Base-by-base conservation (phyloP, 768 basidiomycete species). In the Phlegmacium glaucopus region DNA sequence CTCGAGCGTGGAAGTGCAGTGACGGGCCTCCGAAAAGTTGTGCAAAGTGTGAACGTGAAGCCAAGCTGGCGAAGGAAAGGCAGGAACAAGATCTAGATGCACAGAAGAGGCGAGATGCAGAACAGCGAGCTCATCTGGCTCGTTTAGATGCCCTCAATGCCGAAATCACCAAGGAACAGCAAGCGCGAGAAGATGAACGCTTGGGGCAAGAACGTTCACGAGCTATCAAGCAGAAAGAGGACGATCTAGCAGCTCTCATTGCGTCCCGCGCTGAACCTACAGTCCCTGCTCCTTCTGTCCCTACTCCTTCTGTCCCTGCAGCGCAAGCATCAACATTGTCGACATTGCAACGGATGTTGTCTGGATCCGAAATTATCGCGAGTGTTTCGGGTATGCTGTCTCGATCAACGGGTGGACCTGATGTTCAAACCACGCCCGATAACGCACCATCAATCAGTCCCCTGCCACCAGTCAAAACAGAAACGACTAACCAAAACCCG, bases 71-170 rank as follows among this genome's bases (percentile, higher is more conserved):
- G 0, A 74, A 75, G 47, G 62, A 70, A 48, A 73, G 72, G 48
- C 67, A 62, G 13, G 45, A 65, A 42, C 47, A 65, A 25, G 76
- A 77, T 5, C 67, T 74, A 28, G 63, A 63, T 18, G 63, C 65
- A 9, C 65, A 82, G 58, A 57, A 69, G 51, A 63, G 69, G 39
- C 72, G 74, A 1, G 79, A 82, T 0, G 67, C 56, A 2, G 74
- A 77, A 15, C 65, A 75, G 43, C 61, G 52, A 16, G 68, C 64
- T 15, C 75, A 85, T 57, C 64, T 71, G 1, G 43, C 56, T 16
- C 57, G 57, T 30, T 62, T 84, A 56, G 71, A 65, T 1, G 66
- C 71, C 12, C 53, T 83, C 5, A 65, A 80, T 6, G 71, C 65
- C 8, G 55, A 72, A 51, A 63, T 79, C 11, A 67, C 63, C 9